Evolutionary conservation across 2,329 filamentous ascomycete species (phyloP).

Genomic region (Fusarium veterinarium): DNA sequence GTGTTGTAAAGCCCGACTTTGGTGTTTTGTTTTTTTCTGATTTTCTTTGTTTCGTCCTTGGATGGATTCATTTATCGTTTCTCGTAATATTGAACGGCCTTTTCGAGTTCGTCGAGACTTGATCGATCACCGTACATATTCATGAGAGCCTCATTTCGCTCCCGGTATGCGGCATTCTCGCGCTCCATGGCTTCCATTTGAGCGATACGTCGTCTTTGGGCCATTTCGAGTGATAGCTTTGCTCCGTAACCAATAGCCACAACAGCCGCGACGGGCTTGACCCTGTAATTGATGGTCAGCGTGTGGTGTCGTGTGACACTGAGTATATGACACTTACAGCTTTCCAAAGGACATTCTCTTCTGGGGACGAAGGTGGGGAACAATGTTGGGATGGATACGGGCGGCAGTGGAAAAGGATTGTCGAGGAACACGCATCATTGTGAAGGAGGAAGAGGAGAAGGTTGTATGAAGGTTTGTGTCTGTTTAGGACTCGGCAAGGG

Average conservation of each 20-base stretch:
- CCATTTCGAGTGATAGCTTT: conserved; percentile 49
- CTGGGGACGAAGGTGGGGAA: conserved; percentile 44
- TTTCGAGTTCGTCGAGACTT: conserved; percentile 61
- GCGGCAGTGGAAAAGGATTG: conserved; percentile 46
- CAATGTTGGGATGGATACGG: conserved; percentile 45
- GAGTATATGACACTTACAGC: conserved; percentile 31
- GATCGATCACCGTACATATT: conserved; percentile 63
- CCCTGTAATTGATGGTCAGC: conserved; percentile 40
- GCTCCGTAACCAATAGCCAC: conserved; percentile 51
- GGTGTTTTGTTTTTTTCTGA: not conserved
- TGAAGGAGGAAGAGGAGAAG: conserved; percentile 24
- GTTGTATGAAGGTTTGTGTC: conserved; percentile 7
- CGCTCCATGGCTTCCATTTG: conserved; percentile 49
- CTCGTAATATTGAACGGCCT: conserved; percentile 60
- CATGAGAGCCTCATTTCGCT: conserved; percentile 57
- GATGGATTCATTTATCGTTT: conserved; percentile 43
- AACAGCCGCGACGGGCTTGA: conserved; percentile 49
- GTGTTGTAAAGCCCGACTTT: not conserved
- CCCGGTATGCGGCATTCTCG: conserved; percentile 50
- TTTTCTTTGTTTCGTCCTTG: conserved; percentile 1
- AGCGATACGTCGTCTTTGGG: conserved; percentile 44
- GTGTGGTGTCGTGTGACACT: conserved; percentile 2
- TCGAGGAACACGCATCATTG: conserved; percentile 42
- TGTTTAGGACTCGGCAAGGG: conserved; percentile 31
- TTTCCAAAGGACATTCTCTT: conserved; percentile 41